A percentile compares a stretch with the other conserved stretches of the same genome.
phyloP scores from a whole-genome alignment of 208 protist genomes.

The Leishmania tropica region DNA sequence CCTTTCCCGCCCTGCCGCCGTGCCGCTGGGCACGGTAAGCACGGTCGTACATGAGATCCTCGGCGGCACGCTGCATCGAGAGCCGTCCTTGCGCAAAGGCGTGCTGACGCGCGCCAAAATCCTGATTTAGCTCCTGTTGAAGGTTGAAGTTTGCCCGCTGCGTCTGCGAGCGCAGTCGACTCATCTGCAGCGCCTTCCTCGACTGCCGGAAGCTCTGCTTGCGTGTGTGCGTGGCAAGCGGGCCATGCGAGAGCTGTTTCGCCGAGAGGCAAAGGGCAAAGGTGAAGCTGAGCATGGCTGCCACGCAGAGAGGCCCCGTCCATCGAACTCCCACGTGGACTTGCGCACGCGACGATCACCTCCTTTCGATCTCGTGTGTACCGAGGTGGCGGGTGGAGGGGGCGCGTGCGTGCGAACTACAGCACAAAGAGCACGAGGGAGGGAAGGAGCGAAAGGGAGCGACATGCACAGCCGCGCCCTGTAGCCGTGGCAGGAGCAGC shows the following conservation, averaged over 20 bases:
- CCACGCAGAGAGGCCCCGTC: neutral
- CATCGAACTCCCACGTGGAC: neutral
- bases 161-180: slow-evolving; percentile 42
- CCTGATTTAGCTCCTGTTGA: slow-evolving; percentile 53
- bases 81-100: slow-evolving; percentile 29
- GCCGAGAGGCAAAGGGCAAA: slow-evolving; percentile 11
- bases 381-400: neutral
- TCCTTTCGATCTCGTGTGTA: neutral
- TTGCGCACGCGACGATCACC: neutral
- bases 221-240: slow-evolving; percentile 22
- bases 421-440: neutral
- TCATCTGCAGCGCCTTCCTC: slow-evolving; percentile 46
- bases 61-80: slow-evolving; percentile 32
- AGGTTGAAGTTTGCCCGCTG: slow-evolving; percentile 44
- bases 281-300: slow-evolving; percentile 12
- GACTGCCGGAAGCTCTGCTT: slow-evolving; percentile 62
- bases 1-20: slow-evolving; percentile 3
- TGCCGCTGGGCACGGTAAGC: slow-evolving; percentile 10
- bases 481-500: neutral
- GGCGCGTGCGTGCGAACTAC: neutral
- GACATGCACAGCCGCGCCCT: neutral
- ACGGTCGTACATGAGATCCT: slow-evolving; percentile 44
- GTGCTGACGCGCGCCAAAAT: slow-evolving; percentile 40
- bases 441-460: neutral
- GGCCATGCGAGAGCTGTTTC: slow-evolving; percentile 15